A percentile compares a stretch with the other conserved stretches of the same genome.
Conservation (phyloP, 73 alveolate species). For the Diophrys appendiculata region DNA sequence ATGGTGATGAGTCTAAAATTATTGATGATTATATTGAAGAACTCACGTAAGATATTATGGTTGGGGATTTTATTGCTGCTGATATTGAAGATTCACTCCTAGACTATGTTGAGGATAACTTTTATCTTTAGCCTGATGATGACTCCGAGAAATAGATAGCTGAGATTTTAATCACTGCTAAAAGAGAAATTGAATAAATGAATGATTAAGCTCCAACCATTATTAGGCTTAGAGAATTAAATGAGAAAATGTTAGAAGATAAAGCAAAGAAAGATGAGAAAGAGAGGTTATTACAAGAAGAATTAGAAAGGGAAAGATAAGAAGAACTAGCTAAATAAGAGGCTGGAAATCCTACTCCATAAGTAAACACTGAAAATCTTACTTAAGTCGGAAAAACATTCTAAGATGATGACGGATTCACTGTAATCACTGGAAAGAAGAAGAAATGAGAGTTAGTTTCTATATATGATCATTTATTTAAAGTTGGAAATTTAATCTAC, state of each 20-base stretch:
- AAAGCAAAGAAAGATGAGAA: not conserved
- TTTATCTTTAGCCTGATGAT: not conserved
- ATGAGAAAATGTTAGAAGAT: not conserved
- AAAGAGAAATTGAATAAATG: not conserved
- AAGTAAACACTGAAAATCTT: not conserved
- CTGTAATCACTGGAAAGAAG: not conserved
- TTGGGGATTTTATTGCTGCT: not conserved
- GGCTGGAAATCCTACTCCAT: no score
- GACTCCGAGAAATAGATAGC: not conserved
- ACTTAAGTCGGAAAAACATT: not conserved
- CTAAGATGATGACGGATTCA: not conserved
- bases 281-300: not conserved
- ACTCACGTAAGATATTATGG: not conserved
- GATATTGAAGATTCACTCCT: not conserved
- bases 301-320: not conserved
- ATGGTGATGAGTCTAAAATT: not conserved
- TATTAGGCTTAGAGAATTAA: not conserved
- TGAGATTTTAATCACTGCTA: not conserved
- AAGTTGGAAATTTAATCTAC: not conserved
- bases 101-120: not conserved
- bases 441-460: no score
- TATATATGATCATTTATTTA: not conserved
- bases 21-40: not conserved
- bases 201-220: not conserved
- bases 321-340: not conserved